Base-by-base conservation (phyloP, 805 yeast species). In the Candida lessepsii region DNA sequence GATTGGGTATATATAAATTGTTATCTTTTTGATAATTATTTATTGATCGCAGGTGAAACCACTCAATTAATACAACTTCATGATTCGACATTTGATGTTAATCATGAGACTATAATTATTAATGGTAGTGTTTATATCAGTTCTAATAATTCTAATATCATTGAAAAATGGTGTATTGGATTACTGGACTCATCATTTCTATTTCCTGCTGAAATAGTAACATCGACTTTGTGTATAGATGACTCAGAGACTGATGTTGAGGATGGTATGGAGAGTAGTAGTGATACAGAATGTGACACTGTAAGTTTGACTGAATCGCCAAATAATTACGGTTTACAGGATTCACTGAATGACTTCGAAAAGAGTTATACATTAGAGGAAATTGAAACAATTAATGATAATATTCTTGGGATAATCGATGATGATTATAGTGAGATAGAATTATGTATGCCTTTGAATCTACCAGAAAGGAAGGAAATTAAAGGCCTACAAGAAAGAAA, bases 111-210 rank as follows among this genome's bases (percentile, higher is more conserved):
- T 9, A 32, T 32, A n/a, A 20, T 32, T 3, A 32, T 32, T 18
- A 32, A 32, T 11, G 13, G 18, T 3, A 13, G 10, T 2, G 25
- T 63, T 28, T 60, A 50, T 48, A 42, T 67, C n/a, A 54, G 51
- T 28, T 63, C 70, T 1, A 54, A 54, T 9, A 45, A 41, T 11
- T 50, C 53, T 25, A 50, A 61, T n/a, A 56, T 69, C 4, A 53
- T 69, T 20, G 73, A 70, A 43, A 69, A 70, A 43, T 70, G 75
- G 75, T 71, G 61, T 3, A 65, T 66, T 16, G 71, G 68, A 2
- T 46, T 65, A 9, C 62, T 70, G 2, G 75, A 70, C 41, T 41
- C 44, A 7, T 41, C 39, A 21, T 56, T 59, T 39, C 29, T 39
- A 3, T 61, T 70, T 28, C 75, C 75, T 0, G 45, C 51, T 3